Base-by-base conservation (phyloP, 2,329 filamentous ascomycete species). In the Penicillium frequentans region DNA sequence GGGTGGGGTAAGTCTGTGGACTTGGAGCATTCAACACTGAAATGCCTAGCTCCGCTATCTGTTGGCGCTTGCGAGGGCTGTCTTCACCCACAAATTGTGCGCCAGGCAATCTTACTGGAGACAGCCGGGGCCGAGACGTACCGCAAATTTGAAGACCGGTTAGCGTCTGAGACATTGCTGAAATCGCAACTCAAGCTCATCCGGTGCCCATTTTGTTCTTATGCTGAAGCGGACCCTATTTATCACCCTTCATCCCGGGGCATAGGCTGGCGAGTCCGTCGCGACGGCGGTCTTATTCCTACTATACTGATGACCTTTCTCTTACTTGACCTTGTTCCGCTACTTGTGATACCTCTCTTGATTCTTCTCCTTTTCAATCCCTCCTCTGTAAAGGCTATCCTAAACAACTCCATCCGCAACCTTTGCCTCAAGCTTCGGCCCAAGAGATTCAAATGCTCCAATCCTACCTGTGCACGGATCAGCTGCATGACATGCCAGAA, bases 171-270 rank as follows among this genome's bases (percentile, higher is more conserved):
- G 65, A 86, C 82, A 21, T 82, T 99, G 1, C 75, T 90, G 26
- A 87, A 89, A 55, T 90, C 89, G 24, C 83, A 86, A 23, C 76
- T 96, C 7, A 88, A 90, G 3, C 83, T 98, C 1, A 82, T 95
- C 48, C 87, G 88, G 39, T 98, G 95, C 68, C 92, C 93, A 0
- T 97, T 96, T 70, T 99, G 93, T 79, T 83, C 82, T 63, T 99
- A 98, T 70, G 91, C 91, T 31, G 95, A 98, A 78, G 82, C 92
- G 26, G 91, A 97, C 73, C 88, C 90, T 55, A 78, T 89, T 19
- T 90, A 90, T 70, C 79, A 88, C 23, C 86, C 86, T 39, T 74
- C 62, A 11, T 75, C 75, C 46, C 74, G 75, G 51, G 81, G 84
- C 55, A 74, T 83, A 24, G 76, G 77, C 24, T 84, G 88, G 70